Percentiles rank a stretch among this genome's conserved stretches.
phyloP scores from a whole-genome alignment of 208 protist genomes.

The Leishmania tarentolae region DNA sequence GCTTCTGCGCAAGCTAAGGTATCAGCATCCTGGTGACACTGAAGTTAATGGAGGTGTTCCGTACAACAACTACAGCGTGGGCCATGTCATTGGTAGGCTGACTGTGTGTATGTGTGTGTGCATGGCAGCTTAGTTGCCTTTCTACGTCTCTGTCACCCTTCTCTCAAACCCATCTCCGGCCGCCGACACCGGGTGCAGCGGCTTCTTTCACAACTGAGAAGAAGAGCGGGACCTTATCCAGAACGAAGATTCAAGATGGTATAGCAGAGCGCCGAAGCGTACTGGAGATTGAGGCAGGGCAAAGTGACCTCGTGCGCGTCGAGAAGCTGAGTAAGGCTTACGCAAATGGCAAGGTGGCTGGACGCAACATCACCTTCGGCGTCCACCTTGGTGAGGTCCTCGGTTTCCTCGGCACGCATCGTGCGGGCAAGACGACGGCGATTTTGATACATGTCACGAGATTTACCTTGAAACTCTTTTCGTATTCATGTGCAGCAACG shows the following conservation, averaged over 20 bases:
- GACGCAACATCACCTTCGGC: slow-evolving; percentile 72
- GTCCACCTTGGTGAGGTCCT: slow-evolving; percentile 79
- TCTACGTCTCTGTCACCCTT: slow-evolving; percentile 66
- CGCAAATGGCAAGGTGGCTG: slow-evolving; percentile 64
- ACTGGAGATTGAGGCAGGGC: slow-evolving; percentile 26
- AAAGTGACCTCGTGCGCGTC: slow-evolving; percentile 56
- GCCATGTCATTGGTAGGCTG: slow-evolving; percentile 52
- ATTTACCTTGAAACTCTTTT: slow-evolving; percentile 63
- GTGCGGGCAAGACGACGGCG: slow-evolving; percentile 90
- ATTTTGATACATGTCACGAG: slow-evolving; percentile 85
- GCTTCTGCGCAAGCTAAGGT: slow-evolving; percentile 78
- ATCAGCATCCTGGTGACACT: slow-evolving; percentile 65
- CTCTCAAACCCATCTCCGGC: slow-evolving; percentile 68
- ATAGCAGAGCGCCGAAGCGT: slow-evolving; percentile 45
- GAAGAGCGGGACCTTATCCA: slow-evolving; percentile 32
- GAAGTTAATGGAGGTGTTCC: slow-evolving; percentile 30
- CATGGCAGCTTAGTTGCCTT: slow-evolving; percentile 57
- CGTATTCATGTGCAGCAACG: slow-evolving; percentile 52
- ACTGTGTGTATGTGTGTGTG: slow-evolving; percentile 55
- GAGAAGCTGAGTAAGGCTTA: slow-evolving; percentile 69
- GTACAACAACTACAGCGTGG: slow-evolving; percentile 35
- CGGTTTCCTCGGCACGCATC: slow-evolving; percentile 89
- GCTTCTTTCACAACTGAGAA: slow-evolving; percentile 33
- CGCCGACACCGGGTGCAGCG: slow-evolving; percentile 36
- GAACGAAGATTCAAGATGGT: slow-evolving; percentile 48